phyloP scores from a whole-genome alignment of 2,329 filamentous ascomycete genomes.

The Pseudogymnoascus sp. region DNA sequence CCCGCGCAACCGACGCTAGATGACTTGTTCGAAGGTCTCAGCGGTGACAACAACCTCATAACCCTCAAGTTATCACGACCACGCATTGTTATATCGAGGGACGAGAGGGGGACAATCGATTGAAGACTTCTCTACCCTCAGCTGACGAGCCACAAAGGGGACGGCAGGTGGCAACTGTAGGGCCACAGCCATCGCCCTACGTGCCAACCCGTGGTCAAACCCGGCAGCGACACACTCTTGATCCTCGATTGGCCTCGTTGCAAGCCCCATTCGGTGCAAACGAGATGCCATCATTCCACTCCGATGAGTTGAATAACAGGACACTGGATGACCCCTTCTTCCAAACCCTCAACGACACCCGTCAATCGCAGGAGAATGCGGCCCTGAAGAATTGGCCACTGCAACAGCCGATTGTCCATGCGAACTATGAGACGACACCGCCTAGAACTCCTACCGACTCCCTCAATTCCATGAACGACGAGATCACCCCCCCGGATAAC shows the following conservation, averaged over 20 bases:
- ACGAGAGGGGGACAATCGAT: constrained; percentile 5
- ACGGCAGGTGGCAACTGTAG: constrained; percentile 9
- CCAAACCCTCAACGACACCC: constrained; percentile 33
- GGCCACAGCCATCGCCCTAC: constrained; percentile 3
- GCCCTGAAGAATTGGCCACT: constrained; percentile 19
- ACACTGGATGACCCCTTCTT: constrained; percentile 24
- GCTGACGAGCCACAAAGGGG: constrained; percentile 2
- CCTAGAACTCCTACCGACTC: constrained; percentile 29
- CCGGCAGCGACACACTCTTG: background rate
- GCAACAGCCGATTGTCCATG: constrained; percentile 25
- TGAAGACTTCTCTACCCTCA: constrained; percentile 5
- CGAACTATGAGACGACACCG: constrained; percentile 25
- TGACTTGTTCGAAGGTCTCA: background rate
- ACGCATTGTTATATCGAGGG: constrained; percentile 9
- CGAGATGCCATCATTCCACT: constrained; percentile 46
- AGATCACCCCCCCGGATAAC: constrained; percentile 21
- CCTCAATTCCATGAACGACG: constrained; percentile 28
- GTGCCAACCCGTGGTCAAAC: constrained; percentile 4
- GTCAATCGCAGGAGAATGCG: constrained; percentile 28
- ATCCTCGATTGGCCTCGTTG: constrained; percentile 3
- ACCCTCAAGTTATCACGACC: constrained; percentile 4
- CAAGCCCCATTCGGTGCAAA: constrained; percentile 23
- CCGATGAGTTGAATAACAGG: constrained; percentile 34
- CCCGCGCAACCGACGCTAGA: constrained; percentile 8
- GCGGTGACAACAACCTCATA: constrained; percentile 7